Percentiles rank a stretch among this genome's conserved stretches.
Evolutionary conservation across 2,329 filamentous ascomycete genomes (phyloP).

Genomic region (Colletotrichum somersetense): DNA sequence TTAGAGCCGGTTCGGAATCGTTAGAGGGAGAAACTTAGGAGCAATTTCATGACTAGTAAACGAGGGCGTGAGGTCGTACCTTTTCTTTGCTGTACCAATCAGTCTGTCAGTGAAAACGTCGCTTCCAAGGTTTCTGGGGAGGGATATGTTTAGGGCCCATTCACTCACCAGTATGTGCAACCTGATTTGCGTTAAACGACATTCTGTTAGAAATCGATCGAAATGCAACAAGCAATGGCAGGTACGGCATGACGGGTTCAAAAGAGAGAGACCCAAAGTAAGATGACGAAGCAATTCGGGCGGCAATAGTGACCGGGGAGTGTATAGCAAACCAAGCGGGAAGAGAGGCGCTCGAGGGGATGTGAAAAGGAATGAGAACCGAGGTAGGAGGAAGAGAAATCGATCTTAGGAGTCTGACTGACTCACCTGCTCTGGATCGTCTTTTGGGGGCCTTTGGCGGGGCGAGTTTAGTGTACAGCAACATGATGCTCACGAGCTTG

Average conservation of each 20-base stretch:
- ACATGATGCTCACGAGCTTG: constrained; percentile 56
- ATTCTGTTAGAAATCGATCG: constrained; percentile 45
- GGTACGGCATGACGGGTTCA: constrained; percentile 6
- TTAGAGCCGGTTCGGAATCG: constrained; percentile 1
- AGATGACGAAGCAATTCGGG: constrained; percentile 34
- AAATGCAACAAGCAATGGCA: constrained; percentile 15
- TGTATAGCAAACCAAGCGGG: constrained; percentile 7
- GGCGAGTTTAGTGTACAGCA: constrained; percentile 70
- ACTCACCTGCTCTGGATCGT: constrained; percentile 70
- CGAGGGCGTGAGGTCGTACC: constrained; percentile 52
- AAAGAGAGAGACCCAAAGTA: constrained; percentile 10
- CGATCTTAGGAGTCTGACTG: neutral
- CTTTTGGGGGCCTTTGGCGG: constrained; percentile 70
- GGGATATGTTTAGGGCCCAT: neutral
- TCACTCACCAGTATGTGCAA: constrained; percentile 65
- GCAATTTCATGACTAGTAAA: neutral
- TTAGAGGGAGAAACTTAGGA: neutral
- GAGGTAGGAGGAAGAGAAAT: constrained; percentile 3
- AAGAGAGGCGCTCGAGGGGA: constrained; percentile 18
- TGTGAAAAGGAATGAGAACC: constrained; percentile 6
- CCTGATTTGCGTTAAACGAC: constrained; percentile 52
- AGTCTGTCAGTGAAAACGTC: constrained; percentile 20
- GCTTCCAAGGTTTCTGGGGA: neutral
- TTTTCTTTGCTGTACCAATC: constrained; percentile 63
- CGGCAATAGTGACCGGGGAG: constrained; percentile 25